These are phyloP conservation scores for Pyrenophora graminea DNA, from an alignment of 2,329 filamentous ascomycete species.

Conservation along the genomic window DNA sequence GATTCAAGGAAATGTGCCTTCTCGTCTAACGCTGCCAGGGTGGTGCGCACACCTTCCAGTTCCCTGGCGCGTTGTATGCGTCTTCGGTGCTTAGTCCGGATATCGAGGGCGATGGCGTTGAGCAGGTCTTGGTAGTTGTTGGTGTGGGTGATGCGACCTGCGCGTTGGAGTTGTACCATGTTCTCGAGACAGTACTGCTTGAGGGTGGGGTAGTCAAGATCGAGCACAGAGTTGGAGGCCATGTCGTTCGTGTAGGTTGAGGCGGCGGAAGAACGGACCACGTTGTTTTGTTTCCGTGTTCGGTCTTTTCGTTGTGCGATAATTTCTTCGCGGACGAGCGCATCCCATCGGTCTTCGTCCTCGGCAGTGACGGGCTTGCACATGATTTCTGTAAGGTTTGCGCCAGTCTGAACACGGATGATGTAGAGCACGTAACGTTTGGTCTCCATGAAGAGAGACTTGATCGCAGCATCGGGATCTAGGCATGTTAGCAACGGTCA, in stretches of 20 bases:
- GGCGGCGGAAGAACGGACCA: slow-evolving; percentile 80
- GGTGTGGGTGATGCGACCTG: slow-evolving; percentile 79
- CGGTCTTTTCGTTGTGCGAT: slow-evolving; percentile 43
- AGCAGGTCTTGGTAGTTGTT: slow-evolving; percentile 98
- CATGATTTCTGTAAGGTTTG: slow-evolving; percentile 92
- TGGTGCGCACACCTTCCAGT: slow-evolving; percentile 79
- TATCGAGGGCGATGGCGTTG: slow-evolving; percentile 94
- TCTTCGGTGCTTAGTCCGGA: slow-evolving; percentile 93
- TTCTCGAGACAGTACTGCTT: slow-evolving; percentile 95
- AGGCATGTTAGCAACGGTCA: slow-evolving; percentile 28
- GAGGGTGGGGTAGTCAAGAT: slow-evolving; percentile 90
- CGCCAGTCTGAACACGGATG: slow-evolving; percentile 90
- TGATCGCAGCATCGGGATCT: slow-evolving; percentile 91
- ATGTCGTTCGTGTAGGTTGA: slow-evolving; percentile 69
- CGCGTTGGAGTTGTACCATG: slow-evolving; percentile 83
- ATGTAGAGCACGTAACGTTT: slow-evolving; percentile 98
- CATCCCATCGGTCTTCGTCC: slow-evolving; percentile 87
- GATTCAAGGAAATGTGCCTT: slow-evolving; percentile 93
- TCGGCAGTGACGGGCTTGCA: slow-evolving; percentile 85
- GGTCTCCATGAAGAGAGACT: slow-evolving; percentile 95
- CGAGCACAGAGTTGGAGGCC: slow-evolving; percentile 64
- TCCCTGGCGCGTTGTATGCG: slow-evolving; percentile 90
- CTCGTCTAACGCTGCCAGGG: slow-evolving; percentile 74
- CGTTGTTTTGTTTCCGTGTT: slow-evolving; percentile 55
- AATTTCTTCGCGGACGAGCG: slow-evolving; percentile 81